Percentiles rank a stretch among this genome's conserved stretches.
Evolutionary conservation across 108 stramenopile genomes (phyloP).

Genomic region (Parietichytrium sp.): DNA sequence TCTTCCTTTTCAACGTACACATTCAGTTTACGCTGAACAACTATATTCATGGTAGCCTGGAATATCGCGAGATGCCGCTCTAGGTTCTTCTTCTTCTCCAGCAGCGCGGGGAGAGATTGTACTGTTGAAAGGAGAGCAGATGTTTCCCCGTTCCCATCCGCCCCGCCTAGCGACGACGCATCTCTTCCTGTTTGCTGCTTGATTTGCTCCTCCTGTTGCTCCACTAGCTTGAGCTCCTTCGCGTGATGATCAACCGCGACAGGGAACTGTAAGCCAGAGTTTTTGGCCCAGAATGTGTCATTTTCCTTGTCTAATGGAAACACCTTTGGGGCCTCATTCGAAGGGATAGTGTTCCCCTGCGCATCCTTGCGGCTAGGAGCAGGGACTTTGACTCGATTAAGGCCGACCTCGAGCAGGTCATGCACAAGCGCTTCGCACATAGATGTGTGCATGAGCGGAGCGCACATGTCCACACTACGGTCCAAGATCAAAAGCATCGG

Average conservation of each 20-base stretch:
- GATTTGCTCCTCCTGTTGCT: conserved; percentile 66
- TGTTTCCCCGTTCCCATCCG: conserved; percentile 64
- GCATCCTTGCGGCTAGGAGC: conserved; percentile 47
- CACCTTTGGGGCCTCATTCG: conserved; percentile 70
- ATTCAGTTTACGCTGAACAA: conserved; percentile 90
- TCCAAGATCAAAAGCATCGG: conserved; percentile 92
- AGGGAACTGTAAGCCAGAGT: conserved; percentile 79
- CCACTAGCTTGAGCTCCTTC: conserved; percentile 83
- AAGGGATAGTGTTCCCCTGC: conserved; percentile 38
- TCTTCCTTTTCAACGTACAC: conserved; percentile 91
- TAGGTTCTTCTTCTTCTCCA: conserved; percentile 88
- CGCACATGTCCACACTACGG: conserved; percentile 86
- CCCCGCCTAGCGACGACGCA: conserved; percentile 67
- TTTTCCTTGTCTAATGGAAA: conserved; percentile 87
- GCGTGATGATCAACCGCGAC: conserved; percentile 95
- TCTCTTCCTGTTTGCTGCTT: conserved; percentile 51
- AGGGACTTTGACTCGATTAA: conserved; percentile 84
- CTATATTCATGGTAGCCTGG: conserved; percentile 93
- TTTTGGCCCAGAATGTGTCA: conserved; percentile 73
- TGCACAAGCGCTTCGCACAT: conserved; percentile 94
- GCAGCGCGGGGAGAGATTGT: conserved; percentile 84
- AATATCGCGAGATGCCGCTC: conserved; percentile 93
- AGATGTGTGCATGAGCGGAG: conserved; percentile 83
- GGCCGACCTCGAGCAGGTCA: conserved; percentile 80
- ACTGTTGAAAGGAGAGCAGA: conserved; percentile 65